phyloP scores from a whole-genome alignment of 1,139 yeast species.

The Suhomyces coccinellae region DNA sequence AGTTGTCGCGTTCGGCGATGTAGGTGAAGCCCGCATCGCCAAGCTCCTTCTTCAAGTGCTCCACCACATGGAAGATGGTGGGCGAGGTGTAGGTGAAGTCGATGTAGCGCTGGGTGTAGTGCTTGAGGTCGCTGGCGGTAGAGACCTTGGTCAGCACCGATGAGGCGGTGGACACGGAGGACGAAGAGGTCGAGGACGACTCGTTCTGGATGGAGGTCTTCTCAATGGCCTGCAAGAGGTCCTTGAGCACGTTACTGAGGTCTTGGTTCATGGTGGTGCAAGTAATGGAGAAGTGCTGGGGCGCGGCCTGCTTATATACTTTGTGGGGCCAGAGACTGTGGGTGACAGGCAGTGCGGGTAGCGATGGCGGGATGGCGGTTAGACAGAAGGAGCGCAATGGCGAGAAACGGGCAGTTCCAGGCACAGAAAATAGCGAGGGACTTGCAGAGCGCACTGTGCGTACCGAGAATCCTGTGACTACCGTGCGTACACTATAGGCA shows the following conservation, averaged over 20 bases:
- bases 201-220: constrained; percentile 1
- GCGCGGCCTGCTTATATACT: neutral
- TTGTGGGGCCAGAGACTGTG: no score
- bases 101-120: constrained; percentile 52
- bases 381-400: no score
- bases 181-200: neutral
- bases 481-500: no score
- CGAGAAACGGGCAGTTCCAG: neutral
- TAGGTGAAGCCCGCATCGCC: constrained; percentile 53
- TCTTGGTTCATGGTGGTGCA: constrained; percentile 5
- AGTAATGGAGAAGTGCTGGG: neutral
- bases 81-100: constrained; percentile 62
- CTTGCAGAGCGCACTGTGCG: no score
- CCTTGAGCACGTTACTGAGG: constrained; percentile 5
- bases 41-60: constrained; percentile 42
- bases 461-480: no score
- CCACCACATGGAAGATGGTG: constrained; percentile 61
- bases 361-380: no score
- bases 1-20: constrained; percentile 50
- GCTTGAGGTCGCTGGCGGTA: constrained; percentile 17
- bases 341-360: no score
- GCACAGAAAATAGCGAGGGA: neutral
- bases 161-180: neutral
- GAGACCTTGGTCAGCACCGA: neutral
- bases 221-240: constrained; percentile 8